phyloP scores from a whole-genome alignment of 129 eudicot species.

The Flaveria trinervia region DNA sequence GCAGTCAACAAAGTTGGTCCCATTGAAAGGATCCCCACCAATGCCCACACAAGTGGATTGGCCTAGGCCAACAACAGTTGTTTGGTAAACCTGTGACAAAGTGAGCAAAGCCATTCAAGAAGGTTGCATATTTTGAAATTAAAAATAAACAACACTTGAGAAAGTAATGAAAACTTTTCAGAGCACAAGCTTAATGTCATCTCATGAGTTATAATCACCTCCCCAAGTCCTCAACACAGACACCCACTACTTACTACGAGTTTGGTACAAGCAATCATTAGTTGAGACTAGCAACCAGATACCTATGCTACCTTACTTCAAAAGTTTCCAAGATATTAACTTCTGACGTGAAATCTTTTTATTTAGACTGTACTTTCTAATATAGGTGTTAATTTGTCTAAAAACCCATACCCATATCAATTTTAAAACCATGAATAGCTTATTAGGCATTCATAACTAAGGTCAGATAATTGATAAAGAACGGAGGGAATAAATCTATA shows the following conservation, averaged over 20 bases:
- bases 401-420: no score
- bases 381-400: no score
- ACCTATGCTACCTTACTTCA: no score
- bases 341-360: no score
- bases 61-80: conserved; percentile 94
- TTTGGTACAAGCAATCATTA: neutral
- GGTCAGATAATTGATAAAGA: neutral
- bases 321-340: no score
- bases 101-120: conserved; percentile 10
- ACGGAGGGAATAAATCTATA: neutral
- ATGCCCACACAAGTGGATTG: conserved; percentile 98
- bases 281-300: neutral
- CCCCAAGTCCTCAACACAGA: conserved; percentile 8
- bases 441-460: neutral
- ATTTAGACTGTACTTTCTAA: no score
- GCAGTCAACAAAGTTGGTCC: conserved; percentile 98
- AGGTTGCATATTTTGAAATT: neutral
- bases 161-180: conserved; percentile 10
- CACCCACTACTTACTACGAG: neutral
- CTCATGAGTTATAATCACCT: conserved; percentile 10
- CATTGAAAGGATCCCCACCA: conserved; percentile 99
- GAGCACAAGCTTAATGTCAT: conserved; percentile 24
- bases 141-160: neutral
- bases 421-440: neutral
- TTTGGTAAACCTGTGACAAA: conserved; percentile 83